Evolutionary conservation across 225 moss, liverwort and hornwort genomes (phyloP), one percentile per base, ranked within the genome.

Genomic region (Asterella californica): DNA sequence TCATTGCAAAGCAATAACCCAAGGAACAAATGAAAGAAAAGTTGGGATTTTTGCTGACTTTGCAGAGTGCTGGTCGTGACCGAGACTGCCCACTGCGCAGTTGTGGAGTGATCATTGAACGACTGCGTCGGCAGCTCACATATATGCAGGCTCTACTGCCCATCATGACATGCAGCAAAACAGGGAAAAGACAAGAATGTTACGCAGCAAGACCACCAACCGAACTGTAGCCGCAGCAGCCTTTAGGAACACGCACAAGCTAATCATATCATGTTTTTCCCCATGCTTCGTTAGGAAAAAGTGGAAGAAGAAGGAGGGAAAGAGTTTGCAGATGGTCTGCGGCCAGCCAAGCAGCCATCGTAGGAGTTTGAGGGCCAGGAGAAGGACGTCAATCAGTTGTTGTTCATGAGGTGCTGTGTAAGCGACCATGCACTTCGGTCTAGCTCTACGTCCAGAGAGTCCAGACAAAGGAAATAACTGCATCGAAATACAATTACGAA

Each of bases 171-270:
- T 48, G 71, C 71, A 72, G 46, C 42, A 5, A 48, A 72, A 42
- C 12, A 45, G 71, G 15, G 71, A 72, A 38, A 48, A 72, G 46
- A 72, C 71, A 72, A 72, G 71, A 72, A 72, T 72, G 71, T 72
- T 24, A 72, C 46, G 45, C 71, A 72, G 71, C 22, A 21, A 67
- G 45, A 72, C 71, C 46, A 72, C 71, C 71, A 45, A 72, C 71
- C 71, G 47, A 72, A 47, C 71, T 72, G 21, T 22, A 21, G 24
- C 71, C 4, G 71, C 25, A 21, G 47, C 71, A 72, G 71, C 71
- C 46, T 72, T 72, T 48, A 21, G 71, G 47, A 45, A 18, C 42
- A 72, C 45, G 42, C 42, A 72, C 71, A 5, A 18, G 45, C 45
- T 72, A 72, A 72, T 72, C 71, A 72, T 72, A 47, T 21, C 22